Conservation (phyloP, 2,329 filamentous ascomycete genomes). For the Colletotrichum sp. region DNA sequence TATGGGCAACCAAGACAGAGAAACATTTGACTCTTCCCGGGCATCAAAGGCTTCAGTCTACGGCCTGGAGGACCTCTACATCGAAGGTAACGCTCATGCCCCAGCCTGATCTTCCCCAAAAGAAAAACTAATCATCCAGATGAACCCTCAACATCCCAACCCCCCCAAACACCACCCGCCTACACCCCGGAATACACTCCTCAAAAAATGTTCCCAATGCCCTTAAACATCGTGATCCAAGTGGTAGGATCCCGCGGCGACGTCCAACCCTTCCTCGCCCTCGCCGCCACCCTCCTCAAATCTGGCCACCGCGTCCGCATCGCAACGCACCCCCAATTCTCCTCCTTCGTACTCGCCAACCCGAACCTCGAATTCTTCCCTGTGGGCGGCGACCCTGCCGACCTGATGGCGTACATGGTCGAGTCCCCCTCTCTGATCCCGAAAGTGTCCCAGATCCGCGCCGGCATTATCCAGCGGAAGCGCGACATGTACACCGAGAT, state of each 20-base stretch:
- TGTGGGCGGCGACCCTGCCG: constrained; percentile 57
- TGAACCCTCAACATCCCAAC: background rate
- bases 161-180: background rate
- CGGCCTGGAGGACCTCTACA: constrained; percentile 1
- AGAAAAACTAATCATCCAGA: background rate
- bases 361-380: constrained; percentile 53
- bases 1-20: background rate
- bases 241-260: constrained; percentile 60
- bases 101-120: background rate
- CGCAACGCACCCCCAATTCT: constrained; percentile 55
- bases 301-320: constrained; percentile 56
- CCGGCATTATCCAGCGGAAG: constrained; percentile 28
- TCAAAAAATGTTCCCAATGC: background rate
- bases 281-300: constrained; percentile 52
- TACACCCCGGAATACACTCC: background rate
- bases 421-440: constrained; percentile 31
- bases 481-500: constrained; percentile 28
- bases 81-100: background rate
- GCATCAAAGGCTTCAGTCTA: background rate
- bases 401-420: constrained; percentile 40
- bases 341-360: constrained; percentile 45
- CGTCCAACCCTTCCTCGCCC: constrained; percentile 60
- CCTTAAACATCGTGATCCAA: constrained; percentile 59
- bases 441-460: constrained; percentile 28
- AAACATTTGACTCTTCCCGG: background rate